These are phyloP conservation scores for Wolfiporia cocos DNA, from an alignment of 1,284 basidiomycete species.

Conservation along the genomic window DNA sequence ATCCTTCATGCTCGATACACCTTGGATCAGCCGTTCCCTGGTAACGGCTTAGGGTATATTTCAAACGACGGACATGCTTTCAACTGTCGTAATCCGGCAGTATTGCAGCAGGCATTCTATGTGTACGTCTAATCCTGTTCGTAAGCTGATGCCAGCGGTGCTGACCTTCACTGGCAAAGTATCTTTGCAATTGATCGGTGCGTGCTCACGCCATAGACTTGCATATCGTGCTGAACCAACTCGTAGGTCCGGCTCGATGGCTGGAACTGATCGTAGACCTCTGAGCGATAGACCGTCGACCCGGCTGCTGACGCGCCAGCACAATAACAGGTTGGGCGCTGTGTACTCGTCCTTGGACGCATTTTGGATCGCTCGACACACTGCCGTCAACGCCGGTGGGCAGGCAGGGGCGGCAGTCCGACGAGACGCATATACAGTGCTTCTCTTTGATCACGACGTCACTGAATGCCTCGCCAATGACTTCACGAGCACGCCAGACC, in stretches of 20 bases:
- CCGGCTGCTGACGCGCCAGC: conserved; percentile 26
- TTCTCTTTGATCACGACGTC: conserved; percentile 39
- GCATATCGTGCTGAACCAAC: no score
- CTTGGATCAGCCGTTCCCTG: conserved; percentile 17
- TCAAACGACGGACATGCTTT: conserved; percentile 54
- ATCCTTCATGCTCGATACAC: conserved; percentile 44
- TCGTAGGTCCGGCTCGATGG: conserved; percentile 51
- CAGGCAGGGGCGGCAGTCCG: conserved; percentile 25
- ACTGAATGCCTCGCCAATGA: conserved; percentile 36
- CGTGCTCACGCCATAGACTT: not conserved
- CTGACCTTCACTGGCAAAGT: conserved; percentile 22
- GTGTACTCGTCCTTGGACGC: conserved; percentile 47
- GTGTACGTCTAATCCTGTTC: conserved; percentile 35
- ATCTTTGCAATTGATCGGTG: conserved; percentile 49
- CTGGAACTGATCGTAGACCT: conserved; percentile 32
- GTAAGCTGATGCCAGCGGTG: not conserved
- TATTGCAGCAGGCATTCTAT: conserved; percentile 51
- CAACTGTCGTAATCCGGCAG: conserved; percentile 47
- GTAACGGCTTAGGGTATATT: conserved; percentile 37
- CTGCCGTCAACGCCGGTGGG: conserved; percentile 25
- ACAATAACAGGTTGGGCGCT: conserved; percentile 50
- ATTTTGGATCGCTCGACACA: conserved; percentile 50
- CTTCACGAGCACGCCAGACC: conserved; percentile 39
- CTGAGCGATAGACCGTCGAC: conserved; percentile 40
- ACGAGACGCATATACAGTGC: conserved; percentile 52